These are phyloP conservation scores for Eleusine indica DNA, from an alignment of 176 grass and related monocot species.

Conservation along the genomic window DNA sequence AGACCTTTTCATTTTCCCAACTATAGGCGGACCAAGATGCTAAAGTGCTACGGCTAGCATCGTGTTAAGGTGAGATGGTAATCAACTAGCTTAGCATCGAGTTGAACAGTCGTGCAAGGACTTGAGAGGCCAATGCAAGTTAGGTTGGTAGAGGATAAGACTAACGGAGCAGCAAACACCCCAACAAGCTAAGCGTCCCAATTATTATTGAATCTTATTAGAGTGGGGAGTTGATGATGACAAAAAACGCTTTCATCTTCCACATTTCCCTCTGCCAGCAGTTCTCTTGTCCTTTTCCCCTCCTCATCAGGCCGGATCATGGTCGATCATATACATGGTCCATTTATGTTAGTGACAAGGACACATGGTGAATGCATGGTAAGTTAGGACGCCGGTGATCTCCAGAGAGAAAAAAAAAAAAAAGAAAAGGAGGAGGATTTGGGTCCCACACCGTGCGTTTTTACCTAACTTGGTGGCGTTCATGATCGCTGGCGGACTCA, in stretches of 20 bases:
- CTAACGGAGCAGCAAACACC: too few relatives aligned
- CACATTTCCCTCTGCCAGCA: neutral
- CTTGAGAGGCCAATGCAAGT: neutral
- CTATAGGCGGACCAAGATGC: neutral
- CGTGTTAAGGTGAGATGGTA: neutral
- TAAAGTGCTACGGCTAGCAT: neutral
- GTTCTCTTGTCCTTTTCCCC: constrained; percentile 7
- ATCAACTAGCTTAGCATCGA: neutral
- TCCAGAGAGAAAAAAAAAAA: too few relatives aligned
- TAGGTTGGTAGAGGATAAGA: constrained; percentile 31
- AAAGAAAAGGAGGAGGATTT: neutral
- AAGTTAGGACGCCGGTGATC: neutral
- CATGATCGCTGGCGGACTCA: neutral
- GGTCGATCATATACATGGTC: neutral
- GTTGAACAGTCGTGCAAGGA: too few relatives aligned
- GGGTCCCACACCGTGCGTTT: too few relatives aligned
- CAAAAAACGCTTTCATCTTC: neutral
- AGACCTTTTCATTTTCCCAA: neutral
- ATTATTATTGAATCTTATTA: neutral
- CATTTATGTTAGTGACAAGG: neutral
- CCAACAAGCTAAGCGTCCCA: neutral
- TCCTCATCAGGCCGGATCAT: neutral
- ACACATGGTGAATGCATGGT: neutral
- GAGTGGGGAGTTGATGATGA: neutral
- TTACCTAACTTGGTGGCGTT: neutral